phyloP scores from a whole-genome alignment of 352 stramenopile genomes.

The Phytophthora meadii region DNA sequence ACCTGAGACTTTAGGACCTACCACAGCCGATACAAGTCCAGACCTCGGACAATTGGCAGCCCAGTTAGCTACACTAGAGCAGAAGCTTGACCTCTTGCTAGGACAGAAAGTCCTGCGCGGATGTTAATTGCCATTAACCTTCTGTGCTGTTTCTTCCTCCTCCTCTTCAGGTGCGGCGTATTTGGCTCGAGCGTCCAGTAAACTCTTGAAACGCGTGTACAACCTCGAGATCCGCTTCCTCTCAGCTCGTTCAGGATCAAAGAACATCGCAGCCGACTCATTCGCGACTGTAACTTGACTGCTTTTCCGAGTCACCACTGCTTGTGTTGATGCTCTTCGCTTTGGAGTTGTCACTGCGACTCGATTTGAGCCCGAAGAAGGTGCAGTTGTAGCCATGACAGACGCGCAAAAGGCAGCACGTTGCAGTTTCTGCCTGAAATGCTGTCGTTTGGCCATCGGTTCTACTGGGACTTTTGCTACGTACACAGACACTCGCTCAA shows the following conservation, averaged over 20 bases:
- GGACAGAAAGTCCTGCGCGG: constrained; percentile 1
- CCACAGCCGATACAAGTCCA: background rate
- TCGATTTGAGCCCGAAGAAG: background rate
- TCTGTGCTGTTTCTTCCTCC: background rate
- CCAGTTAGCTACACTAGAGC: constrained; percentile 21
- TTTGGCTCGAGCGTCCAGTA: constrained; percentile 60
- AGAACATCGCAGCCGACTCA: constrained; percentile 32
- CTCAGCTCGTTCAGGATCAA: constrained; percentile 60
- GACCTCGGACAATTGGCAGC: constrained; percentile 23
- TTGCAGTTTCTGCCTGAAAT: constrained; percentile 50
- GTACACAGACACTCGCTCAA: constrained; percentile 67
- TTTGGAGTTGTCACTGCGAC: constrained; percentile 4
- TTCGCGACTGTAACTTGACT: constrained; percentile 6
- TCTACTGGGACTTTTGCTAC: constrained; percentile 39
- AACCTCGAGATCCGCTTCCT: constrained; percentile 67
- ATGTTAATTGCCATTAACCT: background rate
- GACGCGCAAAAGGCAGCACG: constrained; percentile 66
- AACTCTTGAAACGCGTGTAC: constrained; percentile 63
- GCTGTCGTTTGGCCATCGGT: constrained; percentile 17
- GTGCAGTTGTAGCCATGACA: constrained; percentile 34
- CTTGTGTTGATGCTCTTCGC: constrained; percentile 5
- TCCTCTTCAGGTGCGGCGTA: constrained; percentile 38
- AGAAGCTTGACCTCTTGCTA: constrained; percentile 37
- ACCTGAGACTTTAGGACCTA: constrained; percentile 1
- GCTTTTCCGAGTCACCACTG: background rate